Evolutionary conservation across 129 eudicot genomes (phyloP), one percentile per base, ranked within the genome.

Genomic region (Centaurea solstitialis): DNA sequence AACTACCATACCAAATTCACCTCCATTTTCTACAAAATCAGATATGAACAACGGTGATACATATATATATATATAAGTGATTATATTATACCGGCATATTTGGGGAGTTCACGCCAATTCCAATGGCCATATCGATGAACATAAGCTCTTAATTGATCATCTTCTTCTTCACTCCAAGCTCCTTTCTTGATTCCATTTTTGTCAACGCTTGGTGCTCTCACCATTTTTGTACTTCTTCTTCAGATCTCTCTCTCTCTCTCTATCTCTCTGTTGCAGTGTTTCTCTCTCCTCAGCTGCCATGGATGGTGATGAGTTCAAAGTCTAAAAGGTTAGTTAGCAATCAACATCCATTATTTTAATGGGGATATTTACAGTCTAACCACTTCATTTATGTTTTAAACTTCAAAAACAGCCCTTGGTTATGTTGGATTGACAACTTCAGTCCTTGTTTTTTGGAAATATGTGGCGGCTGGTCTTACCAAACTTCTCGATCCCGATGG

Each of bases 221-320:
- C 84, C 84, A 81, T 75, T 75, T 74, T 68, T 50, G 57, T 37
- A n/a, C 11, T 2, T 2, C 30, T 26, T 26, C 35, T 53, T 53
- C 65, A 57, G 65, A 57, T 57, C 65, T 57, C 65, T 57, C 65
- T 76, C 70, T 79, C 68, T 81, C 84, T 81, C 84, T 81, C 85
- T 41, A 22, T 57, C 65, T n/a, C 65, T 57, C 9, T 76, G 65
- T 57, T 7, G 20, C 70, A 70, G 9, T 79, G 68, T 79, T 74
- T 81, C 85, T 82, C 85, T 82, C 85, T 81, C 85, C 78, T 82
- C 85, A 76, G 72, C 81, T 75, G 81, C 85, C 81, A 76, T 70
- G 72, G 70, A 76, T 70, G 72, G 70, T 75, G 85, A 79, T 53
- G 78, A 72, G 72, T 75, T 57, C 81, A 82, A 76, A 53, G 85